phyloP scores from a whole-genome alignment of 129 eudicot species.

The Arctium minus region DNA sequence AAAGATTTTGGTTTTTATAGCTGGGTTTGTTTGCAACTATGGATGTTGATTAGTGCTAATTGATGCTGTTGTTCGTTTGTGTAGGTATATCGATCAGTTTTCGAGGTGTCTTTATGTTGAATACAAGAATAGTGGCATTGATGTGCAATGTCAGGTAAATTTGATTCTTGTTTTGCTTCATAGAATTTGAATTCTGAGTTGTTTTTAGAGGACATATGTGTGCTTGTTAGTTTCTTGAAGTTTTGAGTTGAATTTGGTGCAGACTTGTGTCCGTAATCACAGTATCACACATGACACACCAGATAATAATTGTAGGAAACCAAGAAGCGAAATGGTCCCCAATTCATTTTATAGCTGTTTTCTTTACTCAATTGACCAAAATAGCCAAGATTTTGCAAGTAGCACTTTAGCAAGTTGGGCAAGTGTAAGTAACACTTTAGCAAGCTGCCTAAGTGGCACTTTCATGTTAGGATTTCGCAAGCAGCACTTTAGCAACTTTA shows the following conservation, averaged over 20 bases:
- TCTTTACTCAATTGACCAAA: no score
- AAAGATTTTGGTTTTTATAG: not conserved
- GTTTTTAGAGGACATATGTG: not conserved
- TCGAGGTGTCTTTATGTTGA: slow-evolving; percentile 92
- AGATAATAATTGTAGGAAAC: not conserved
- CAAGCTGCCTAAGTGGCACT: no score
- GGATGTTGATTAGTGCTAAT: not conserved
- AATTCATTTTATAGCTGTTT: no score
- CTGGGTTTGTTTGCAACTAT: not conserved
- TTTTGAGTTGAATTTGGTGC: not conserved
- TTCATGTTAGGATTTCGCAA: no score
- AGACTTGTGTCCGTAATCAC: not conserved
- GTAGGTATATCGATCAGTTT: slow-evolving; percentile 91
- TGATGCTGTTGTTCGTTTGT: slow-evolving; percentile 16
- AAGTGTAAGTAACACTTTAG: not conserved
- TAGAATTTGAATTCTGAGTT: not conserved
- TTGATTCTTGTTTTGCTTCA: not conserved
- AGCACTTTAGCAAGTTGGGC: not conserved
- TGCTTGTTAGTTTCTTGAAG: not conserved
- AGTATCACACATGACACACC: not conserved
- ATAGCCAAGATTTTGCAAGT: not conserved
- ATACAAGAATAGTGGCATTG: slow-evolving; percentile 90
- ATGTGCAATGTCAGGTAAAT: slow-evolving; percentile 97
- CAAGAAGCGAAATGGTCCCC: not conserved
- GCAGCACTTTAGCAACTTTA: no score